Conservation (phyloP, 805 yeast genomes). For the Ogataea salicorniae region DNA sequence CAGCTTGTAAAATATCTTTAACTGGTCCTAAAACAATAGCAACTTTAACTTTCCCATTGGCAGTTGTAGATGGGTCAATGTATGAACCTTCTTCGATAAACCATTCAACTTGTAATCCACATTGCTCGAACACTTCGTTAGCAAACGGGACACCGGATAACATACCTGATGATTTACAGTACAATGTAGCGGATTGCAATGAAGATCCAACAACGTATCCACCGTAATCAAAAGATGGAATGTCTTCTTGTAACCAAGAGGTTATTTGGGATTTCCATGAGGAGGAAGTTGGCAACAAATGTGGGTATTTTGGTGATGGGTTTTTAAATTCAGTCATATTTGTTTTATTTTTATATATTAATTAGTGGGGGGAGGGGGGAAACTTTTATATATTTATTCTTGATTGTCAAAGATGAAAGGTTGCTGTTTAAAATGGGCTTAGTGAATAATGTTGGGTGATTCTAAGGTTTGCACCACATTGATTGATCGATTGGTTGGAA, state of each 20-base stretch:
- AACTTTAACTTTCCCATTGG: constrained; percentile 56
- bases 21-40: constrained; percentile 81
- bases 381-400: too few species aligned
- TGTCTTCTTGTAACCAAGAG: constrained; percentile 77
- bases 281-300: constrained; percentile 70
- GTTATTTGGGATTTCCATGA: constrained; percentile 78
- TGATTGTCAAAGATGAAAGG: too few species aligned
- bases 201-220: constrained; percentile 90
- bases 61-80: constrained; percentile 36
- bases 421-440: too few species aligned
- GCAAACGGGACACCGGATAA: constrained; percentile 89
- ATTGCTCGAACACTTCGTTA: constrained; percentile 73
- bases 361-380: too few species aligned
- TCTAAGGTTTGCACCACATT: too few species aligned
- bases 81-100: constrained; percentile 60
- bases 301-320: constrained; percentile 34
- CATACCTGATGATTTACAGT: constrained; percentile 76
- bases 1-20: constrained; percentile 72
- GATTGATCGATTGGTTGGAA: too few species aligned
- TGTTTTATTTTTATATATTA: too few species aligned
- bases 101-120: constrained; percentile 73
- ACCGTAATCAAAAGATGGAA: constrained; percentile 91
- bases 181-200: constrained; percentile 65
- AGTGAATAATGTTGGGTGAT: too few species aligned
- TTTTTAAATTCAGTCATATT: constrained; percentile 18